Evolutionary conservation across 441 rosid genomes (phyloP).

Genomic region (Euphorbia corollata): DNA sequence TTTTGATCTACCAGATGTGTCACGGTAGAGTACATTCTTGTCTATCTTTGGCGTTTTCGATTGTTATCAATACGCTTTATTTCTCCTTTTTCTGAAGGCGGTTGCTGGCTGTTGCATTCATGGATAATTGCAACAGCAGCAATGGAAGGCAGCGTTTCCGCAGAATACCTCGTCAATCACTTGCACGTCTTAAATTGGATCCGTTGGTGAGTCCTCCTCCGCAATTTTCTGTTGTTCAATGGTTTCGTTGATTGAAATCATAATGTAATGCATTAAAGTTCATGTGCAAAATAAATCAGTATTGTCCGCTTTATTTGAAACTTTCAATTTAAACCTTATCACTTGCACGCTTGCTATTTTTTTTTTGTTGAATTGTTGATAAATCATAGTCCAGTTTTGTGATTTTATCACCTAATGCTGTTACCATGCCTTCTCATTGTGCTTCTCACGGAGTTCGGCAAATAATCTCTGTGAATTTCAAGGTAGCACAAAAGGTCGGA

Average conservation of each 20-base stretch:
- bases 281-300: not conserved
- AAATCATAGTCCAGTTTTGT: not conserved
- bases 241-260: no score
- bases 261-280: no score
- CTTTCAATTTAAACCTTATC: no score
- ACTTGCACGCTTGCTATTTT: no score
- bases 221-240: no score
- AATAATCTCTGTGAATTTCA: not conserved
- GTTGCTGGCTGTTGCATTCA: slow-evolving; percentile 5
- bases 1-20: not conserved
- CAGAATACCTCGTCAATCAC: slow-evolving; percentile 58
- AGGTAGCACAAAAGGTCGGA: no score
- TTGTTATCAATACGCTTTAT: not conserved
- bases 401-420: not conserved
- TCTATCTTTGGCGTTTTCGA: not conserved
- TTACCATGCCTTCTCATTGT: not conserved
- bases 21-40: not conserved
- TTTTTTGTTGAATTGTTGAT: no score
- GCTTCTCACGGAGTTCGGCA: not conserved
- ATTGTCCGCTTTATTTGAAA: not conserved
- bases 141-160: slow-evolving; percentile 68
- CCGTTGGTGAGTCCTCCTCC: slow-evolving; percentile 46
- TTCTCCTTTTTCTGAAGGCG: not conserved
- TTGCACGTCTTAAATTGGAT: slow-evolving; percentile 67
- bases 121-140: slow-evolving; percentile 25